Base-by-base conservation (phyloP, 495 filamentous ascomycete genomes). In the Penicillium soppii region DNA sequence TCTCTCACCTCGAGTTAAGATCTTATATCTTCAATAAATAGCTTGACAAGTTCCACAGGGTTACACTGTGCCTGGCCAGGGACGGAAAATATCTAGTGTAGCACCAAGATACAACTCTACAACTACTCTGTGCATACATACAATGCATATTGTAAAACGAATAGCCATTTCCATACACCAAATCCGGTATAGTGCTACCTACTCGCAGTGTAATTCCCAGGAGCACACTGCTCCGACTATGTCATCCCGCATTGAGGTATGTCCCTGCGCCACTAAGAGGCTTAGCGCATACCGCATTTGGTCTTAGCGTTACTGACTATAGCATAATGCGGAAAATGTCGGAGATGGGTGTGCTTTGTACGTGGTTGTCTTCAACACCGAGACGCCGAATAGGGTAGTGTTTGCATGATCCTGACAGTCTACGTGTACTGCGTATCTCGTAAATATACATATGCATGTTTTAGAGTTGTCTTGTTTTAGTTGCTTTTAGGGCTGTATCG, bases 151-250 rank as follows among this genome's bases (percentile, higher is more conserved):
- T 7, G 13, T 25, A 19, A 27, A 47, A 37, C 29, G 21, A 21
- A 22, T 17, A 19, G 15, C 7, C 8, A 29, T 15, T 30, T 29
- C 39, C n/a, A 38, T 35, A 13, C 38, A 9, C 30, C 42, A 26
- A 17, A 21, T 27, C 17, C 20, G n/a, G 20, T 21, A 27, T n/a
- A n/a, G n/a, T n/a, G n/a, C n/a, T n/a, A n/a, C n/a, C n/a, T n/a
- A n/a, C n/a, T n/a, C n/a, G n/a, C n/a, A n/a, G n/a, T n/a, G n/a
- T n/a, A n/a, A 27, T 10, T 32, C 29, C 29, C 26, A 50, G 59
- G 57, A 63, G 60, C 57, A 63, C 43, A 49, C 43, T 63, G 53
- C 60, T 63, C 60, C 60, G 60, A 45, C 22, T 20, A 58, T 58
- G 61, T 58, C 52, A 58, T 63, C 57, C 52, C 56, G 55, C 55